Conservation (phyloP, 352 stramenopile genomes). For the Pythium aquatile region DNA sequence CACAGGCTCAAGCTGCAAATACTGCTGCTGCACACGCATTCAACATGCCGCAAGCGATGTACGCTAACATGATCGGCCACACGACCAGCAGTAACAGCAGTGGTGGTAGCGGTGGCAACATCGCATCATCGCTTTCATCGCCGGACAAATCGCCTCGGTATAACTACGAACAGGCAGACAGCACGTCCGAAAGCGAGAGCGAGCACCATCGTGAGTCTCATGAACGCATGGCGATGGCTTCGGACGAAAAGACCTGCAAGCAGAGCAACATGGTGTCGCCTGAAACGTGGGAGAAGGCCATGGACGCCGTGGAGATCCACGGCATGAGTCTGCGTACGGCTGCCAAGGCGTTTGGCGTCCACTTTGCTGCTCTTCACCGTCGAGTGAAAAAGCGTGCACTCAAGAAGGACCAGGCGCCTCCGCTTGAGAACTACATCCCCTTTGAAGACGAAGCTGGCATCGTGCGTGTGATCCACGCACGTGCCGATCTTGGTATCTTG, state of each 20-base stretch:
- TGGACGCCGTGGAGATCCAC: constrained; percentile 62
- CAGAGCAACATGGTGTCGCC: constrained; percentile 57
- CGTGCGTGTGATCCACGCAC: constrained; percentile 66
- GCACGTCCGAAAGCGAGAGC: constrained; percentile 34
- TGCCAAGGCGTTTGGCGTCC: constrained; percentile 53
- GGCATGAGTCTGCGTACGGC: constrained; percentile 65
- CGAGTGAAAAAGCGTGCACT: constrained; percentile 61
- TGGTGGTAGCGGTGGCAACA: constrained; percentile 2
- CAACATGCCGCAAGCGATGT: neutral
- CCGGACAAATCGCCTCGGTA: constrained; percentile 15
- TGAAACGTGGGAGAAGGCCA: constrained; percentile 60
- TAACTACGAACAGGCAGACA: constrained; percentile 17
- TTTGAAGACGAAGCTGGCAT: constrained; percentile 67
- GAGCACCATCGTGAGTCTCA: constrained; percentile 24
- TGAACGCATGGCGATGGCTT: constrained; percentile 13
- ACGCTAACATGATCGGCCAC: neutral
- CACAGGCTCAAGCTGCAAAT: neutral
- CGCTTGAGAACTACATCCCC: constrained; percentile 56
- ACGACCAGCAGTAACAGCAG: constrained; percentile 13
- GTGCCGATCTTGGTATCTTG: constrained; percentile 58
- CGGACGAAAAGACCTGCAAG: constrained; percentile 38
- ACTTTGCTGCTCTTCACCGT: constrained; percentile 63
- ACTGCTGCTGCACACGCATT: neutral
- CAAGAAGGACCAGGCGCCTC: constrained; percentile 40
- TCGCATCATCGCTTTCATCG: constrained; percentile 6